These are phyloP conservation scores for Penicillium sp. DNA, from an alignment of 2,329 filamentous ascomycete genomes.

Conservation along the genomic window DNA sequence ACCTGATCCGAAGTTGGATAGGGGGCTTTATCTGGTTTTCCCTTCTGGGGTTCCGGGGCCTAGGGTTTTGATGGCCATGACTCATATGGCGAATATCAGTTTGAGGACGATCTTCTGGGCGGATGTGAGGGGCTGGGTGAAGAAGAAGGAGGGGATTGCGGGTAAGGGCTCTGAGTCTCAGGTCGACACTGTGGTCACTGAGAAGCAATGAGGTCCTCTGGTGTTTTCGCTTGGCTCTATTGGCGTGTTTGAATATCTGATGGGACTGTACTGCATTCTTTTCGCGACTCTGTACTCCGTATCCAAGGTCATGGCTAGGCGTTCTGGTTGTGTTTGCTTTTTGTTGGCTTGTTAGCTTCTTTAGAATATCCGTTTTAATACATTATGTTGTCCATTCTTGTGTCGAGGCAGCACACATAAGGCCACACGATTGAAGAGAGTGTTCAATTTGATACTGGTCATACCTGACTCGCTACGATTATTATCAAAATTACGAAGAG, in stretches of 20 bases:
- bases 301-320: no score
- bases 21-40: constrained; percentile 39
- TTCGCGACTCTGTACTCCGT: no score
- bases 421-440: no score
- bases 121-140: background rate
- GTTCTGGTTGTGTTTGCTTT: no score
- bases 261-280: no score
- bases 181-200: background rate
- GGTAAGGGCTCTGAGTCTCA: background rate
- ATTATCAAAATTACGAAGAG: no score
- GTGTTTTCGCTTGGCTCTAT: background rate
- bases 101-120: background rate
- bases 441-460: no score
- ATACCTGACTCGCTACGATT: no score
- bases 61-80: constrained; percentile 35
- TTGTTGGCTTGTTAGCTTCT: no score
- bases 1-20: constrained; percentile 35
- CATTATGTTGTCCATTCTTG: no score
- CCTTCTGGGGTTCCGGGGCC: constrained; percentile 33
- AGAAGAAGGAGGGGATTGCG: background rate
- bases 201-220: background rate
- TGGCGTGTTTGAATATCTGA: background rate
- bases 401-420: no score
- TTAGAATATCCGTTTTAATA: no score
- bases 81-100: constrained; percentile 40